Percentiles rank a stretch among this genome's conserved stretches.
Conservation (phyloP, 176 grass and related monocot species). For the Echinochloa phyllopogon region DNA sequence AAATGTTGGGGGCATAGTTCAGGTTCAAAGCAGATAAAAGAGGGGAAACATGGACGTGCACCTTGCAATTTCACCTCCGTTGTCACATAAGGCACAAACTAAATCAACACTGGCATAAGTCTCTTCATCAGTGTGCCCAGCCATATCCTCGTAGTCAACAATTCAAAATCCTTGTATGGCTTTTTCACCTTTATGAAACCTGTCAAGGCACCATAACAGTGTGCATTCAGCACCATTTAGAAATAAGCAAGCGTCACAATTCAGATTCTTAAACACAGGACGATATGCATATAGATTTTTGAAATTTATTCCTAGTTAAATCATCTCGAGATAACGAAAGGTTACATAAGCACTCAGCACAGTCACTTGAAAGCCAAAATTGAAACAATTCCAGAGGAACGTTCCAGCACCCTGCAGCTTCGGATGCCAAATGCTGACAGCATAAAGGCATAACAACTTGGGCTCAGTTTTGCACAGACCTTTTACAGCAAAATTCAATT, state of each 20-base stretch:
- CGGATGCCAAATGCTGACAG: not conserved
- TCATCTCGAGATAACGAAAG: not conserved
- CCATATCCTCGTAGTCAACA: conserved; percentile 44
- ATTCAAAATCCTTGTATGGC: conserved; percentile 18
- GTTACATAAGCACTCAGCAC: not conserved
- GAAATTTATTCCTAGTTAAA: not conserved
- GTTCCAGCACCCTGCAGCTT: not conserved
- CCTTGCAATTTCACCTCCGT: conserved; percentile 70
- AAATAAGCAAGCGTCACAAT: not conserved
- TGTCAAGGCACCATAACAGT: conserved; percentile 20
- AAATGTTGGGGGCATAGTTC: not conserved
- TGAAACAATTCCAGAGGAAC: not conserved
- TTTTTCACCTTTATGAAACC: conserved; percentile 24
- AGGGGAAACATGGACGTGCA: conserved; percentile 10
- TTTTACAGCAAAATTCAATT: not conserved
- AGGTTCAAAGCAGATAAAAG: conserved; percentile 15
- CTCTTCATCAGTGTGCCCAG: conserved; percentile 11
- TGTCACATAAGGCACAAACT: conserved; percentile 71
- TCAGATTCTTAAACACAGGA: not conserved
- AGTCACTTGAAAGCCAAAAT: not conserved
- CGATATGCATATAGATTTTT: not conserved
- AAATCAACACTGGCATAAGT: conserved; percentile 38
- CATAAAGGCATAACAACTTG: not conserved
- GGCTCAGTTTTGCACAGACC: not conserved
- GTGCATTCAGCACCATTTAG: conserved; percentile 26